A percentile compares a stretch with the other conserved stretches of the same genome.
Evolutionary conservation across 108 stramenopile genomes (phyloP).

Genomic region (Nitzschia sp.): DNA sequence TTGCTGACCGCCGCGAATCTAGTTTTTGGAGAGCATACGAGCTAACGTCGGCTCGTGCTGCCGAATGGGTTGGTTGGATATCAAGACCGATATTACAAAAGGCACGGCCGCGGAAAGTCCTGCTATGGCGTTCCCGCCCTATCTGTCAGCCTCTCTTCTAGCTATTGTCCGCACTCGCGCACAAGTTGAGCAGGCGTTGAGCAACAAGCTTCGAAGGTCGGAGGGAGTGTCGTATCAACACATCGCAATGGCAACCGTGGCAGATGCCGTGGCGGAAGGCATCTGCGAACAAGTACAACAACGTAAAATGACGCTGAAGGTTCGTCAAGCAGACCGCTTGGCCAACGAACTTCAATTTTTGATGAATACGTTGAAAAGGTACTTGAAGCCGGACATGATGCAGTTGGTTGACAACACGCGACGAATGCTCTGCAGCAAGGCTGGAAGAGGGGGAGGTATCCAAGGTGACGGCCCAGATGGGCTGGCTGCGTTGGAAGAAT

Average conservation of each 20-base stretch:
- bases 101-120: constrained; percentile 25
- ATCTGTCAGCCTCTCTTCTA: constrained; percentile 79
- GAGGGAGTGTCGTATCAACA: constrained; percentile 75
- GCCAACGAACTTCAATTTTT: constrained; percentile 84
- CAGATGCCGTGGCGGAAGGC: constrained; percentile 80
- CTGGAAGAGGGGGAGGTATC: constrained; percentile 57
- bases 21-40: constrained; percentile 72
- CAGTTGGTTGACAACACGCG: constrained; percentile 58
- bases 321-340: constrained; percentile 69
- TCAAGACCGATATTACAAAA: constrained; percentile 34
- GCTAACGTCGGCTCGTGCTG: constrained; percentile 58
- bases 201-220: constrained; percentile 63
- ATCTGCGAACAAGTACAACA: constrained; percentile 76
- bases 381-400: constrained; percentile 56
- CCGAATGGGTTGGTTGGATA: constrained; percentile 68
- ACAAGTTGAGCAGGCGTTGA: constrained; percentile 86
- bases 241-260: constrained; percentile 80
- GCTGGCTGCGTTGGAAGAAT: constrained; percentile 71
- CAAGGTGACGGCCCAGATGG: constrained; percentile 85
- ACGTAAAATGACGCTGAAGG: constrained; percentile 61
- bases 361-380: constrained; percentile 72
- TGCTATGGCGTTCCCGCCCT: constrained; percentile 63
- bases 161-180: constrained; percentile 85
- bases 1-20: no score
- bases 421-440: constrained; percentile 63